phyloP scores from a whole-genome alignment of 305 asterid species.

The Ajuga reptans region DNA sequence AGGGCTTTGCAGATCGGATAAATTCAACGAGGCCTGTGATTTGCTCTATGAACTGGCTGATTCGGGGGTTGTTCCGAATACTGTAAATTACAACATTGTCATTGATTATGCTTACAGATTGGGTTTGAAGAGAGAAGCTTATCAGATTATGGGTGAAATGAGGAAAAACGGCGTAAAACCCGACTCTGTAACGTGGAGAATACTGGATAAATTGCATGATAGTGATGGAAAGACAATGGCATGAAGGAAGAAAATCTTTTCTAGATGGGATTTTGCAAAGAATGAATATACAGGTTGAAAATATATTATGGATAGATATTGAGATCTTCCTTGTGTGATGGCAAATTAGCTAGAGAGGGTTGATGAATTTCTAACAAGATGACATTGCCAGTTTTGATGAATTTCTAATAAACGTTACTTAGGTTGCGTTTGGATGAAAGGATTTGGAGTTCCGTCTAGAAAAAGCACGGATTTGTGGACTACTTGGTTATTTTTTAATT shows the following conservation, averaged over 20 bases:
- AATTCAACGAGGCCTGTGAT: conserved; percentile 55
- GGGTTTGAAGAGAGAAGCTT: conserved; percentile 72
- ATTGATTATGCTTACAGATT: conserved; percentile 50
- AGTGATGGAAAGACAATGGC: conserved; percentile 3
- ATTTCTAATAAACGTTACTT: too few species aligned
- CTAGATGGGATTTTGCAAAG: too few species aligned
- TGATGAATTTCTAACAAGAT: background rate
- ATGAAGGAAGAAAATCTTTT: background rate
- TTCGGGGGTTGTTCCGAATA: conserved; percentile 48
- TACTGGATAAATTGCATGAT: conserved; percentile 57
- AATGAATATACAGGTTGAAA: too few species aligned
- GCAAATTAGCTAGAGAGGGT: background rate
- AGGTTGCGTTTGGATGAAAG: too few species aligned
- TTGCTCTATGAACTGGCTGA: conserved; percentile 67
- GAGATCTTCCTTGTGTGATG: background rate
- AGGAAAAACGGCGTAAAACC: conserved; percentile 60
- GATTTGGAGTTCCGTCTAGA: too few species aligned
- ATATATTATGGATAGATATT: background rate
- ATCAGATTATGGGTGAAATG: conserved; percentile 74
- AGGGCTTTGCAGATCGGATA: conserved; percentile 56
- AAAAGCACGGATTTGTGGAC: too few species aligned
- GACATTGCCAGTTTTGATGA: background rate
- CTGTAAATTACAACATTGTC: conserved; percentile 64
- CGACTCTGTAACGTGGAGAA: conserved; percentile 83
- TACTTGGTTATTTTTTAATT: too few species aligned